Base-by-base conservation (phyloP, 1,284 basidiomycete species). In the Leccinum subrobustum region DNA sequence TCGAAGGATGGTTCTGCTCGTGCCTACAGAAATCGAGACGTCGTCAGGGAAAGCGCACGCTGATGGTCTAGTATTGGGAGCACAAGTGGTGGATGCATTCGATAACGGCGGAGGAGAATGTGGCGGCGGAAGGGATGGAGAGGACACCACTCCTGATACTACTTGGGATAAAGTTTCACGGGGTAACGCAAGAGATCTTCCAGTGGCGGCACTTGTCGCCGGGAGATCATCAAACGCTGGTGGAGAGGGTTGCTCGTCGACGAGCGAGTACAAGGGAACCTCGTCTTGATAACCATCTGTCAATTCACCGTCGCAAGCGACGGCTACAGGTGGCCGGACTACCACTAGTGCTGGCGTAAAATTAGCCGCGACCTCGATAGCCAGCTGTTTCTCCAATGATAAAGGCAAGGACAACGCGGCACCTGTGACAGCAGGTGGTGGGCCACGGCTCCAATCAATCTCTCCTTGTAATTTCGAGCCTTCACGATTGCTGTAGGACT, bases 221-320 rank as follows among this genome's bases (percentile, higher is more conserved):
- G 63, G 51, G 25, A 71, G 48, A 35, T 71, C 70, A 29, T 68
- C 63, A 27, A 72, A 70, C 3, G 68, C 60, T 29, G 72, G 68
- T 25, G 72, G 69, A 35, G 70, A 69, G 12, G 56, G 50, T 42
- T 67, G 56, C 4, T 74, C 63, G 27, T 73, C 66, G 20, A 70
- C 37, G 3, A 70, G 60, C 8, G 65, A 68, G 61, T 70, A 71
- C 48, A 52, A 53, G 8, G 72, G 72, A 31, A 62, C 57, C 1
- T 65, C 67, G 5, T 74, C 70, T 12, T 60, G 60, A 42, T 55
- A 54, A 35, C 27, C 16, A 25, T 54, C 16, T 3, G 39, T 29
- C 2, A 50, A 27, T 12, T 25, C 31, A 31, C 50, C 57, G 9
- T 44, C 31, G 1, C 14, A 27, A 58, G 53, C 6, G 20, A 37